Percentiles rank a stretch among this genome's conserved stretches.
phyloP scores from a whole-genome alignment of 768 basidiomycete species.

The Boletus patriciae region DNA sequence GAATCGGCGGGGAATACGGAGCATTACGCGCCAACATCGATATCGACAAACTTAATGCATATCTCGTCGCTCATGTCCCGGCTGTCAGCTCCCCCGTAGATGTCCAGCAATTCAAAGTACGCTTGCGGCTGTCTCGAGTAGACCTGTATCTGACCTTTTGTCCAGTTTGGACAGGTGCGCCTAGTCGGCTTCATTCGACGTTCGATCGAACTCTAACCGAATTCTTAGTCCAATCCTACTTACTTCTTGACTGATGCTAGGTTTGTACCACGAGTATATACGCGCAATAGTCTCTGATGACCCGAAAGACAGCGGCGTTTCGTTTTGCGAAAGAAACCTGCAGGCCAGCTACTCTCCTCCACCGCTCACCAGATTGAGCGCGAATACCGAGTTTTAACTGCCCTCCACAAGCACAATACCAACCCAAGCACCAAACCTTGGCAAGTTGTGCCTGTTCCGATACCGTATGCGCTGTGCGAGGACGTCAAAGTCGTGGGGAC shows the following conservation, averaged over 20 bases:
- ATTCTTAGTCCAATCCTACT: slow-evolving; percentile 84
- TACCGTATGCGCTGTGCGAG: slow-evolving; percentile 80
- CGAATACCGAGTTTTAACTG: slow-evolving; percentile 79
- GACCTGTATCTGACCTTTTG: slow-evolving; percentile 1
- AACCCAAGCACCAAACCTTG: slow-evolving; percentile 47
- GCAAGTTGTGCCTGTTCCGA: slow-evolving; percentile 76
- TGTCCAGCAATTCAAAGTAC: slow-evolving; percentile 92
- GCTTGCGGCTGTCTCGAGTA: slow-evolving; percentile 18
- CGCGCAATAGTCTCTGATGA: slow-evolving; percentile 2
- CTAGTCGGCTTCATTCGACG: not conserved
- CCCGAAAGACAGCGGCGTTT: slow-evolving; percentile 53
- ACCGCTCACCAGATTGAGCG: slow-evolving; percentile 97
- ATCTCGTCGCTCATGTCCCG: slow-evolving; percentile 57
- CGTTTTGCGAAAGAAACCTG: slow-evolving; percentile 92
- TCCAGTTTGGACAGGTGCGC: slow-evolving; percentile 83
- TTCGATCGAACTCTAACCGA: slow-evolving; percentile 2
- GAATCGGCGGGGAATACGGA: slow-evolving; percentile 76
- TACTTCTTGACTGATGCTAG: slow-evolving; percentile 84
- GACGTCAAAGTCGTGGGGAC: slow-evolving; percentile 79
- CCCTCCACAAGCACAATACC: slow-evolving; percentile 73
- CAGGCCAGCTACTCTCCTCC: slow-evolving; percentile 78
- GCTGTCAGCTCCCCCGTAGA: slow-evolving; percentile 61
- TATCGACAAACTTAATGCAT: slow-evolving; percentile 58
- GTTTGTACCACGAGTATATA: slow-evolving; percentile 39
- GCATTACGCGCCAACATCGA: slow-evolving; percentile 71